These are phyloP conservation scores for Phytophthora palmivora DNA, from an alignment of 352 stramenopile species.

Conservation along the genomic window DNA sequence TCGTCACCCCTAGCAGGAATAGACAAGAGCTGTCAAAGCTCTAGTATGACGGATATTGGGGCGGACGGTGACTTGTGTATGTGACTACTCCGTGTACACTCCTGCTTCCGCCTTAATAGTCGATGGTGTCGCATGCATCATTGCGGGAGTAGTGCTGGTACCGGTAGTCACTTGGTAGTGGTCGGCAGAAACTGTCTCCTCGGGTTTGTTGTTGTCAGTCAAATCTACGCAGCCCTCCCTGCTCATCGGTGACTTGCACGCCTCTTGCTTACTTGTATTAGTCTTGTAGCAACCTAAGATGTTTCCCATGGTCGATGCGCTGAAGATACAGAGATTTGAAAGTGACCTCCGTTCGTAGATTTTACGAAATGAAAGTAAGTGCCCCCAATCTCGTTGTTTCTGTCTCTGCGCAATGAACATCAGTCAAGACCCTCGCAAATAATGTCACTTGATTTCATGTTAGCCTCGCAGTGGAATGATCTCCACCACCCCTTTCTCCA, in stretches of 20 bases:
- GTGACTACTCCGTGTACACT: too few species aligned
- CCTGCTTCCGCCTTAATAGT: too few species aligned
- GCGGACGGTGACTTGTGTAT: too few species aligned
- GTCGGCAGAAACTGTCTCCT: conserved; percentile 1
- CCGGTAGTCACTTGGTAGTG: background rate
- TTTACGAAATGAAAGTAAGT: too few species aligned
- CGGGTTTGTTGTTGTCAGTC: background rate
- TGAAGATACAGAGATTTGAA: conserved; percentile 8
- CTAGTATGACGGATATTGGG: too few species aligned
- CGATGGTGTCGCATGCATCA: too few species aligned
- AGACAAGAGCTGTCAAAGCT: too few species aligned
- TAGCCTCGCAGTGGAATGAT: conserved; percentile 32
- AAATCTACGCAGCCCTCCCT: conserved; percentile 2
- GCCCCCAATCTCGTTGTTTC: too few species aligned
- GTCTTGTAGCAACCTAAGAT: conserved; percentile 25
- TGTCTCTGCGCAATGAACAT: too few species aligned
- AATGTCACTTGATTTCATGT: conserved; percentile 14
- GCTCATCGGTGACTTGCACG: conserved; percentile 4
- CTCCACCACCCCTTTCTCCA: conserved; percentile 74
- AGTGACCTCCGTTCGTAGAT: conserved; percentile 8
- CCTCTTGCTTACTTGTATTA: conserved; percentile 1
- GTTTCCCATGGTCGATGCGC: conserved; percentile 20
- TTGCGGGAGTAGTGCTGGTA: background rate
- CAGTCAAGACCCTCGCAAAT: background rate
- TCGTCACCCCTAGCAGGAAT: too few species aligned